A percentile compares a stretch with the other conserved stretches of the same genome.
Evolutionary conservation across 441 rosid genomes (phyloP).

Genomic region (Euphorbia neoarborescens): DNA sequence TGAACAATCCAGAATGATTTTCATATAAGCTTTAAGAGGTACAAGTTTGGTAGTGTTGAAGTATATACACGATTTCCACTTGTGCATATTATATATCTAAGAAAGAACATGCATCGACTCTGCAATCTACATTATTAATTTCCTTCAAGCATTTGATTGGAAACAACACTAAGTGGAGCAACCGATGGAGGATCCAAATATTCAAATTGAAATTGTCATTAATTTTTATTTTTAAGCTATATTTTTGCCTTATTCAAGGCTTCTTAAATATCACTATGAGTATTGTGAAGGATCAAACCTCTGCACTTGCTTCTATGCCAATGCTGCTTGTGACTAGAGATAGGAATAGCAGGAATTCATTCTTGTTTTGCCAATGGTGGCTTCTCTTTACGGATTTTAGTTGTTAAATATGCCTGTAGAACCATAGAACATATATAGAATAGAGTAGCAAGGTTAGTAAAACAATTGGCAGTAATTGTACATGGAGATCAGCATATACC

Average conservation of each 20-base stretch:
- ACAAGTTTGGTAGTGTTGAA: too few species aligned
- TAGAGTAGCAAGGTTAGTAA: slow-evolving; percentile 13
- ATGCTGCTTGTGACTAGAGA: slow-evolving; percentile 48
- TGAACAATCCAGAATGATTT: too few species aligned
- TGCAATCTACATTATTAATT: too few species aligned
- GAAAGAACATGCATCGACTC: too few species aligned
- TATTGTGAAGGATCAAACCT: slow-evolving; percentile 58
- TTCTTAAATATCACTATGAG: not conserved
- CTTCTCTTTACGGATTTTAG: slow-evolving; percentile 4
- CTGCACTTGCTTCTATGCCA: slow-evolving; percentile 27
- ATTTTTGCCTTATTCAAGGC: not conserved
- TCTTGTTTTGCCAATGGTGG: not conserved
- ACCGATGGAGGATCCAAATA: too few species aligned
- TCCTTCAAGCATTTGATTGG: too few species aligned
- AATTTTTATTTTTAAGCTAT: not conserved
- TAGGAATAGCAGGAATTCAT: slow-evolving; percentile 37
- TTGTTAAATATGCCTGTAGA: slow-evolving; percentile 14
- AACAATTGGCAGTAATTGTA: slow-evolving; percentile 20
- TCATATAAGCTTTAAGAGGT: too few species aligned
- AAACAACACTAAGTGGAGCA: too few species aligned
- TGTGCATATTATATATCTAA: too few species aligned
- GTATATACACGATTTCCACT: too few species aligned
- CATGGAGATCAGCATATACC: slow-evolving; percentile 27
- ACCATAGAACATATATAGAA: slow-evolving; percentile 17
- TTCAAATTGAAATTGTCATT: too few species aligned